phyloP scores from a whole-genome alignment of 306 rosid genomes.

The Quercus cerris region DNA sequence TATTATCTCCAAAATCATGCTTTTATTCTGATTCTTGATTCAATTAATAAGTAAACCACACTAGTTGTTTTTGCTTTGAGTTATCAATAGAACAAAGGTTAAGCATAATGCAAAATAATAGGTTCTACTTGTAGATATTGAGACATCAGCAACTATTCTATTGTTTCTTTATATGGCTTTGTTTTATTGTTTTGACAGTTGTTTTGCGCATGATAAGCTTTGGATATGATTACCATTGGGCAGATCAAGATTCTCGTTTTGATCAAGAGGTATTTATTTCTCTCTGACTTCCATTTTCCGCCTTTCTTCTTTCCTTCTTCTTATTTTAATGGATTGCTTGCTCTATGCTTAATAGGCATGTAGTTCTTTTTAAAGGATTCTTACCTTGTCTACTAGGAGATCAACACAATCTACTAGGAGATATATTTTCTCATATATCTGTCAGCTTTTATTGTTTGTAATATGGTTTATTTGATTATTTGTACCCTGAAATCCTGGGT shows the following conservation, averaged over 20 bases:
- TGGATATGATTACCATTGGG: slow-evolving; percentile 88
- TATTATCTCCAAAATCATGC: slow-evolving; percentile 12
- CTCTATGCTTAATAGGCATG: neutral
- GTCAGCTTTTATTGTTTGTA: neutral
- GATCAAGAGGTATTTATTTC: slow-evolving; percentile 59
- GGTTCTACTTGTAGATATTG: neutral
- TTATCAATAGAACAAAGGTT: neutral
- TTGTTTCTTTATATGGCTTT: slow-evolving; percentile 3
- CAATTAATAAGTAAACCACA: neutral
- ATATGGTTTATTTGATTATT: neutral
- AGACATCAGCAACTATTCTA: neutral
- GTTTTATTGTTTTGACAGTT: slow-evolving; percentile 55
- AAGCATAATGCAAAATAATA: neutral
- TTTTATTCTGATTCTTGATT: neutral
- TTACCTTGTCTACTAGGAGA: neutral
- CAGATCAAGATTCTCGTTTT: slow-evolving; percentile 55
- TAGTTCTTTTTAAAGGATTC: neutral
- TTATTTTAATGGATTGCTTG: neutral
- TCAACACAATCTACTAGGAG: neutral
- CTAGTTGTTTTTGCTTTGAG: neutral
- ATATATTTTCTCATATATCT: neutral
- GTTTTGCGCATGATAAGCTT: slow-evolving; percentile 96
- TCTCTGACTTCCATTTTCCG: slow-evolving; percentile 11
- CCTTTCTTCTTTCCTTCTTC: neutral
- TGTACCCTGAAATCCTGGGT: neutral